Base-by-base conservation (phyloP, 139 green algal genomes). In the Eudorina sp. region DNA sequence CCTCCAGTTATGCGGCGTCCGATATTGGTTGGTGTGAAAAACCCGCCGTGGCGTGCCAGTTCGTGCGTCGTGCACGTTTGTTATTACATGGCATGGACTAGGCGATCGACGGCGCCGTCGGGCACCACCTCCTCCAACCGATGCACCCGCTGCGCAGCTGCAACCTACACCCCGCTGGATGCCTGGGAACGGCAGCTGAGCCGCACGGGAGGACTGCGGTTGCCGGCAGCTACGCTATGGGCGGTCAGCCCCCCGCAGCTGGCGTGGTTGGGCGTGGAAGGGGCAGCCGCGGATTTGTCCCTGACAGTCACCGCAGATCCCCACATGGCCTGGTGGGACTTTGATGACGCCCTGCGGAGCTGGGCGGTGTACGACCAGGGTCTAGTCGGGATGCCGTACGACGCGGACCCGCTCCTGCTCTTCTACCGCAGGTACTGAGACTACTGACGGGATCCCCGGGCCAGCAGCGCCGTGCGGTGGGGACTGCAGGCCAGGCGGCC, bases 221-320 rank as follows among this genome's bases (percentile, higher is more conserved):
- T 84, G 0, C 76, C 76, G 18, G 19, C 41, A 3, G 64, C 85
- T 8, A 36, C 76, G 0, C 36, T 36, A 11, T 84, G 76, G 76
- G 76, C 76, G 4, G 76, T 72, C 21, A 84, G 36, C 23, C 76
- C 76, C 0, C 76, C 76, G 53, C 76, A 84, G 76, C 76, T 84
- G 21, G 76, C 36, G 8, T 84, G 51, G 53, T 36, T 84, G 53
- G 76, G 19, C 0, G 34, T 48, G n/a, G n/a, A 51, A 16, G 14
- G 9, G 8, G 34, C 29, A 0, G 34, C 76, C 21, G 53, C 36
- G 19, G 76, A 84, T 11, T 6, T 72, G 76, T 51, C 34, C 0
- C 76, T 51, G 36, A 0, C 36, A 21, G 76, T 53, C 1, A 9
- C 53, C 53, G 8, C 53, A 3, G 76, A 70, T 38, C 34, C 53